Base-by-base conservation (phyloP, 805 yeast species). In the Spencermartinsiella europaea region DNA sequence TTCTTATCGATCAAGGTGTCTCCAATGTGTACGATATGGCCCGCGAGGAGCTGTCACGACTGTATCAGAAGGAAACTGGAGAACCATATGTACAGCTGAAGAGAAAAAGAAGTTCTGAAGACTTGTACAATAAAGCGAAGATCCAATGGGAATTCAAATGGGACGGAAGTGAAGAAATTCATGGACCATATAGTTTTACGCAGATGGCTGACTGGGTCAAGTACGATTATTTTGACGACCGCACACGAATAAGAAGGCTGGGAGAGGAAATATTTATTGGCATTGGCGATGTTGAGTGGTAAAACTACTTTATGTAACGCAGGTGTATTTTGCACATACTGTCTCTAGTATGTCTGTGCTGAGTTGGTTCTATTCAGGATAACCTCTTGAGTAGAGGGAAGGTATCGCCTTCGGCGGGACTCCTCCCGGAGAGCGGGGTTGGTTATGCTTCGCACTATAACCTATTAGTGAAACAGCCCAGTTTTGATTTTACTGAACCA, bases 1-100 rank as follows among this genome's bases (percentile, higher is more conserved):
- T 57, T 20, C 58, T 83, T 21, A 55, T 70, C 21, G 68, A 67
- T 27, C 69, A 74, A 21, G 74, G 74, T 0, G 37, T 73, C 25
- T 48, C 52, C 0, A 72, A 74, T 14, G 63, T 75, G 1, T 82
- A 82, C 57, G 83, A 81, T 4, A 37, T 71, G 58, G 71, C 73
- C 4, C 64, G 76, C 49, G 90, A 83, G 54, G 79, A 79, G 58
- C 60, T 83, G 34, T 67, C 71, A 60, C 55, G 83, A 44, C 59
- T 59, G 38, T 76, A 69, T 52, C 62, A 63, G 38, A 59, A 62
- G 20, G 70, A 71, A 40, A 65, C 79, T 0, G 83, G 83, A 0
- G 54, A 60, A 17, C 58, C 60, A 5, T 63, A 59, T 45, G 49
- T 53, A 34, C 52, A 55, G 5, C 35, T 47, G 36, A 51, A 36